A percentile compares a stretch with the other conserved stretches of the same genome.
Conservation (phyloP, 768 basidiomycete genomes). For the Pleurotus tuber-regium region DNA sequence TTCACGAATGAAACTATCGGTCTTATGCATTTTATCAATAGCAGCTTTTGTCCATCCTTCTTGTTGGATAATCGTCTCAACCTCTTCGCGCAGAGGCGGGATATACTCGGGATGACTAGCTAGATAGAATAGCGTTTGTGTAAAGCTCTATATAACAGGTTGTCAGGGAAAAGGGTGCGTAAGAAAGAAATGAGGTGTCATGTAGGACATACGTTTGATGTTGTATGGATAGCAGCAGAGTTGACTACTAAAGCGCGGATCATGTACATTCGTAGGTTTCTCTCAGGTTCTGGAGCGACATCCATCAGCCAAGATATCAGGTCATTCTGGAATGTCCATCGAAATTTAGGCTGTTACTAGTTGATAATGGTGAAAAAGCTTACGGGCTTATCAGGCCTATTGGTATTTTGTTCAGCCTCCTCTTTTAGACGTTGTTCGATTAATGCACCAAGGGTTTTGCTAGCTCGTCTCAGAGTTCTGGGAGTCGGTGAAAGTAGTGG, state of each 20-base stretch:
- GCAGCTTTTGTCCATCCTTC: conserved; percentile 42
- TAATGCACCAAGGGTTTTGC: conserved; percentile 7
- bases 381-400: conserved; percentile 16
- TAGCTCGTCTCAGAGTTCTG: neutral
- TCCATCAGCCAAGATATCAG: conserved; percentile 19
- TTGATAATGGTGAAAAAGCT: neutral
- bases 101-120: conserved; percentile 27
- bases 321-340: conserved; percentile 13
- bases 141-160: too few species aligned
- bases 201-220: conserved; percentile 39
- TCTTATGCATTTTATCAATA: conserved; percentile 33
- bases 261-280: conserved; percentile 19
- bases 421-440: conserved; percentile 12
- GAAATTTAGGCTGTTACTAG: neutral
- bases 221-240: conserved; percentile 41
- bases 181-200: too few species aligned
- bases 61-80: conserved; percentile 22
- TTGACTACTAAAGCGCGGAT: conserved; percentile 35
- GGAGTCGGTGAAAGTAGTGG: conserved; percentile 8
- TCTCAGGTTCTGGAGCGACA: conserved; percentile 21
- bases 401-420: conserved; percentile 5
- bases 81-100: conserved; percentile 30
- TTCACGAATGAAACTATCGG: conserved; percentile 49
- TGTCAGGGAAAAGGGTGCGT: too few species aligned
- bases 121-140: conserved; percentile 27